Percentiles rank a stretch among this genome's conserved stretches.
These are phyloP conservation scores for Hyaloscypha finlandica DNA, from an alignment of 495 filamentous ascomycete genomes.

Conservation along the genomic window DNA sequence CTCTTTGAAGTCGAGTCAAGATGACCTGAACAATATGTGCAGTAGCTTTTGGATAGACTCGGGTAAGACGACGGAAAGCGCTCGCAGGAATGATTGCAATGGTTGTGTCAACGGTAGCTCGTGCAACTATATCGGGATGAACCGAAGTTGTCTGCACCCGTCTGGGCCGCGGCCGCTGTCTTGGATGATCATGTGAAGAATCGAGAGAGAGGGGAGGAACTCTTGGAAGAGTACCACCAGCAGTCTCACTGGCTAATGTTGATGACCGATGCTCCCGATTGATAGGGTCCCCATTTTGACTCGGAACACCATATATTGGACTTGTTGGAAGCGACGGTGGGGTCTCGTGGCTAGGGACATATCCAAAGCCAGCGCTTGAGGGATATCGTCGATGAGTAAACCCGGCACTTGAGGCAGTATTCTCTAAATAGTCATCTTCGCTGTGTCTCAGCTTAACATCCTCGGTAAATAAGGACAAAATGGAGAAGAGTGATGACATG, in stretches of 20 bases:
- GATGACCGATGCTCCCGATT: constrained; percentile 26
- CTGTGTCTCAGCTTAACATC: constrained; percentile 77
- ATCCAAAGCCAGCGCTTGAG: constrained; percentile 25
- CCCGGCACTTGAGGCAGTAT: constrained; percentile 14
- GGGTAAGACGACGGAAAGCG: constrained; percentile 90
- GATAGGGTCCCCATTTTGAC: constrained; percentile 9
- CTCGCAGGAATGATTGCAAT: constrained; percentile 98
- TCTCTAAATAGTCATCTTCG: constrained; percentile 55
- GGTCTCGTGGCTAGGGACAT: constrained; percentile 27
- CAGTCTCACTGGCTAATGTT: constrained; percentile 29
- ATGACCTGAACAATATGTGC: constrained; percentile 98
- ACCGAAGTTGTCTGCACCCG: constrained; percentile 68
- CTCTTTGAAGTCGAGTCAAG: constrained; percentile 86
- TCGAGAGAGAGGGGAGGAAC: constrained; percentile 80
- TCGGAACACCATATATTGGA: constrained; percentile 29
- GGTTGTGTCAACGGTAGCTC: constrained; percentile 95
- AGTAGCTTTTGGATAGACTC: constrained; percentile 92
- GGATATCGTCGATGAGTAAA: constrained; percentile 20
- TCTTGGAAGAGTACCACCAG: constrained; percentile 40
- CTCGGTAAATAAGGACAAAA: constrained; percentile 94
- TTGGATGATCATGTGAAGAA: constrained; percentile 34
- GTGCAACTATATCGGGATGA: constrained; percentile 94
- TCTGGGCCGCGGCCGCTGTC: constrained; percentile 42
- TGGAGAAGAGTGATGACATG: constrained; percentile 97
- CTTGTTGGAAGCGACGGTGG: constrained; percentile 35